Percentiles rank a stretch among this genome's conserved stretches.
Evolutionary conservation across 805 yeast genomes (phyloP).

Genomic region (Cyberlindnera suaveolens): DNA sequence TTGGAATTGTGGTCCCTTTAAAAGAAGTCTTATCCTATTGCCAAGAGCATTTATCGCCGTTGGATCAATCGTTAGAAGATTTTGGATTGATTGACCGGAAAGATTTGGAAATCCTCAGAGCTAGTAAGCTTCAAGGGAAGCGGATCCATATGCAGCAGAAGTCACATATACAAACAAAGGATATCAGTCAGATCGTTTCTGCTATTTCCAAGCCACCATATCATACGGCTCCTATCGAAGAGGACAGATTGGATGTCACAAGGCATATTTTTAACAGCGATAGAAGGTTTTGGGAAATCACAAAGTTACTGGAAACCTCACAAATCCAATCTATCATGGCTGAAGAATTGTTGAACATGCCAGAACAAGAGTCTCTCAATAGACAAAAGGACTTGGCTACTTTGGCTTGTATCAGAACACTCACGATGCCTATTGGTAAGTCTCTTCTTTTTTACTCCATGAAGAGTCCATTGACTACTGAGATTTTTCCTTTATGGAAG

Average conservation of each 20-base stretch:
- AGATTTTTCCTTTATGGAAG: constrained; percentile 72
- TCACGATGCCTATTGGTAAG: constrained; percentile 72
- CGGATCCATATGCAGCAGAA: too few species aligned
- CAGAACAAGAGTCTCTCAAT: constrained; percentile 51
- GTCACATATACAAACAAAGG: constrained; percentile 26
- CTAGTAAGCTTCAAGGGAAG: not conserved
- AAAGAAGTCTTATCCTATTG: constrained; percentile 55
- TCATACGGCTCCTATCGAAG: constrained; percentile 56
- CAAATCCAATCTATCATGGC: constrained; percentile 48
- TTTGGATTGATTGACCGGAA: constrained; percentile 60
- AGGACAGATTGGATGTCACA: constrained; percentile 62
- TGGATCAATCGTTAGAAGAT: constrained; percentile 35
- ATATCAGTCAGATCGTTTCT: constrained; percentile 35
- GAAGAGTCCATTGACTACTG: constrained; percentile 75
- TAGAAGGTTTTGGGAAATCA: constrained; percentile 71
- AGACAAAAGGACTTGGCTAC: constrained; percentile 55
- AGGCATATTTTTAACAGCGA: constrained; percentile 71
- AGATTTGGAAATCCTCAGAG: constrained; percentile 39
- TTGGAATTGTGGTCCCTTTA: constrained; percentile 64
- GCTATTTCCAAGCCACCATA: constrained; percentile 38
- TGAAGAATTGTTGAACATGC: constrained; percentile 22
- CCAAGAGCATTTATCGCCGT: constrained; percentile 42
- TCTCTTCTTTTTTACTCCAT: constrained; percentile 67
- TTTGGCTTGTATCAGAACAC: constrained; percentile 60
- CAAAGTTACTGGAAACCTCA: constrained; percentile 65